phyloP scores from a whole-genome alignment of 2,329 filamentous ascomycete species.

The Monosporascus sp. region DNA sequence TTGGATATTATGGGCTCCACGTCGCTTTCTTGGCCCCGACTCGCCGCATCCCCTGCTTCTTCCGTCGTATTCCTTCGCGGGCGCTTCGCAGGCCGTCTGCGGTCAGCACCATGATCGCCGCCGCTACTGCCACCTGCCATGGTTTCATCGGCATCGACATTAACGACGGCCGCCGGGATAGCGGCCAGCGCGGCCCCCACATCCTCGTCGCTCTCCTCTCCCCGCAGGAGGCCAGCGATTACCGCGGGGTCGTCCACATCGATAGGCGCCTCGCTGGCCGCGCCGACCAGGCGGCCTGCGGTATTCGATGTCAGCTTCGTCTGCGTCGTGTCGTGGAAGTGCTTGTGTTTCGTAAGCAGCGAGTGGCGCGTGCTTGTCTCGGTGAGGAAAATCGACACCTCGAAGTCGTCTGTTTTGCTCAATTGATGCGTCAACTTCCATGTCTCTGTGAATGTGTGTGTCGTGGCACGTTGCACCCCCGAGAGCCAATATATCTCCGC shows the following conservation, averaged over 20 bases:
- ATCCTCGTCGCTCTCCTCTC: slow-evolving; percentile 59
- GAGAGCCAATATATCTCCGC: neutral
- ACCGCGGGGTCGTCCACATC: slow-evolving; percentile 39
- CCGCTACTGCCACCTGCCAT: slow-evolving; percentile 16
- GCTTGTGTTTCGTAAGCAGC: slow-evolving; percentile 79
- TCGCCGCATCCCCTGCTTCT: slow-evolving; percentile 14
- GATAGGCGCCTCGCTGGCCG: slow-evolving; percentile 47
- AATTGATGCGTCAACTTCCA: slow-evolving; percentile 12
- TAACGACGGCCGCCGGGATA: slow-evolving; percentile 42
- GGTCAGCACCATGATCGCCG: no score
- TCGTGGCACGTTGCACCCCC: neutral
- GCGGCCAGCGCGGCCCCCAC: slow-evolving; percentile 48
- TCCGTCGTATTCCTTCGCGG: slow-evolving; percentile 23
- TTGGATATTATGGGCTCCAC: slow-evolving; percentile 33
- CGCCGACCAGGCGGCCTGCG: slow-evolving; percentile 55
- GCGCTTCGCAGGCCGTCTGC: slow-evolving; percentile 22
- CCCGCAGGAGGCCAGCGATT: slow-evolving; percentile 33
- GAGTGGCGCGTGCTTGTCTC: slow-evolving; percentile 82
- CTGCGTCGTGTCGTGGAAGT: slow-evolving; percentile 56
- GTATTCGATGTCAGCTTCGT: slow-evolving; percentile 51
- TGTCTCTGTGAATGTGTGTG: neutral
- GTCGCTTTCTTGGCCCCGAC: slow-evolving; percentile 24
- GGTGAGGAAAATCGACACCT: slow-evolving; percentile 89
- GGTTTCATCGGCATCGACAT: slow-evolving; percentile 23
- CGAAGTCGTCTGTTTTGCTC: slow-evolving; percentile 71